Base-by-base conservation (phyloP, 1,284 basidiomycete species). In the Schizophyllum amplum region DNA sequence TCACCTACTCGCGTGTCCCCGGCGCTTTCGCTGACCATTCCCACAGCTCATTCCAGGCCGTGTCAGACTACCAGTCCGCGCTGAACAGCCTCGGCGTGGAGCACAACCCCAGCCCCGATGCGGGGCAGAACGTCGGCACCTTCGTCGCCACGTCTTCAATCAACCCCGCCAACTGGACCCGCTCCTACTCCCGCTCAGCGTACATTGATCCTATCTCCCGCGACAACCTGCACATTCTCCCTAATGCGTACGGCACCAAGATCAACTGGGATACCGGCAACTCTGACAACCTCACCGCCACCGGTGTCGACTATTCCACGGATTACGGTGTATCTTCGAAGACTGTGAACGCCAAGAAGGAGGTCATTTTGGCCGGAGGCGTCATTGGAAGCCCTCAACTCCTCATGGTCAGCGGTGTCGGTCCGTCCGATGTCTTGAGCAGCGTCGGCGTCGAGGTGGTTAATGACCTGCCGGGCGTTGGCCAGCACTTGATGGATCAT, bases 151-250 rank as follows among this genome's bases (percentile, higher is more conserved):
- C 83, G 0, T 83, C 80, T 13, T 75, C 79, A 27, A 82, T 90
- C 68, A 84, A 88, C 69, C 79, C 81, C 0, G 50, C 68, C 27
- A 88, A 84, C 75, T 80, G 81, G 75, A 82, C 82, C 1, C 79
- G 88, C 47, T 87, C 83, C 6, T 84, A 87, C 70, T 76, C 86
- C 5, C 79, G 83, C 56, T 77, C 80, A 1, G 86, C 80, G 1
- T 90, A 90, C 73, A 81, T 90, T 64, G 84, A 87, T 65, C 76
- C 83, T 4, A 71, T 81, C 26, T 75, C 80, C 11, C 76, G 84
- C 51, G 52, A 74, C 23, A 90, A 91, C 66, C 77, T 90, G 53
- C 76, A 79, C 59, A 81, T 90, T 59, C 72, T 86, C 22, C 70
- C 74, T 64, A 82, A 72, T 57, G 71, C 73, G 52, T 75, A 72